A percentile compares a stretch with the other conserved stretches of the same genome.
phyloP scores from a whole-genome alignment of 495 filamentous ascomycete genomes.

The Apodospora peruviana region DNA sequence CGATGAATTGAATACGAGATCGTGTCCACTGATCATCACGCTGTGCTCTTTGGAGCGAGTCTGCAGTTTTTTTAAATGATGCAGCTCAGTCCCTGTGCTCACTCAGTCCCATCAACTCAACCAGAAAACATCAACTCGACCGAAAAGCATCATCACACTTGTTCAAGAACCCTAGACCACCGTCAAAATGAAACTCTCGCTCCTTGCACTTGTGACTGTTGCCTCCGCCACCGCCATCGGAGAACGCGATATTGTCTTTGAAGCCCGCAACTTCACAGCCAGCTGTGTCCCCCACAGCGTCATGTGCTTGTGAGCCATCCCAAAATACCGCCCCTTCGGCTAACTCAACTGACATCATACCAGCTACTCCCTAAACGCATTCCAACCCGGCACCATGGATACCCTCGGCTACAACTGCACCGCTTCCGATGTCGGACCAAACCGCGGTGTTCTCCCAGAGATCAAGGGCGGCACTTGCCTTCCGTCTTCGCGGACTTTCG shows the following conservation, averaged over 20 bases:
- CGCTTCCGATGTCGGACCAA: slow-evolving; percentile 5
- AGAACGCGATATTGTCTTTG: slow-evolving; percentile 11
- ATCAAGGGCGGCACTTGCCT: slow-evolving; percentile 18
- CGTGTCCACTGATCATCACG: background rate
- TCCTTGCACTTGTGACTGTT: background rate
- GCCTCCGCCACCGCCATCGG: slow-evolving; percentile 5
- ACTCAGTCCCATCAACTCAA: background rate
- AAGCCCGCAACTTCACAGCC: slow-evolving; percentile 19
- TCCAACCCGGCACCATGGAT: slow-evolving; percentile 24
- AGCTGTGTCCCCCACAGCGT: slow-evolving; percentile 20
- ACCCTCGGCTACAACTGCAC: slow-evolving; percentile 18
- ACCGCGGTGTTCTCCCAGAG: slow-evolving; percentile 16
- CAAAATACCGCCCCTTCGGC: background rate
- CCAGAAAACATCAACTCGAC: too few relatives aligned
- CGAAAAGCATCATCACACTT: background rate
- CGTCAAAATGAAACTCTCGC: background rate
- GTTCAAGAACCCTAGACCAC: background rate
- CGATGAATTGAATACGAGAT: background rate
- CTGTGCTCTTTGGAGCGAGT: background rate
- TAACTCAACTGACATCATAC: background rate
- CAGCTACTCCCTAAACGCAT: slow-evolving; percentile 20
- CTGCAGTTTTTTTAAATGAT: too few relatives aligned
- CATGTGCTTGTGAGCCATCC: slow-evolving; percentile 18
- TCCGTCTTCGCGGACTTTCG: slow-evolving; percentile 19
- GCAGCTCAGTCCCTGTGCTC: background rate